Conservation (phyloP, 768 basidiomycete genomes). For the Suillus spraguei region DNA sequence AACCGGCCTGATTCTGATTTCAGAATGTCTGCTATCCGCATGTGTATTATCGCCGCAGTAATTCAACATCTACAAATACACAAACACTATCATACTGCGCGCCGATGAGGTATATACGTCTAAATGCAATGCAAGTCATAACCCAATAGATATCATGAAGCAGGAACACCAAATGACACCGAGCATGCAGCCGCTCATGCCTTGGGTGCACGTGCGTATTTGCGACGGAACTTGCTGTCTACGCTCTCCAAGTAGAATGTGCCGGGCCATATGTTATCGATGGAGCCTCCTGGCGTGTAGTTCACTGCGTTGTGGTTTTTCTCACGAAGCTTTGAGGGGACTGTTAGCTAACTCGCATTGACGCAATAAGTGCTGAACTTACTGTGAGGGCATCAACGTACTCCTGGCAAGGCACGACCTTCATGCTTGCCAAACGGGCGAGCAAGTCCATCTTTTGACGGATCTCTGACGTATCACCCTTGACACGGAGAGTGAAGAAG, state of each 20-base stretch:
- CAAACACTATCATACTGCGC: neutral
- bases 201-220: constrained; percentile 60
- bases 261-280: constrained; percentile 94
- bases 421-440: constrained; percentile 78
- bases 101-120: constrained; percentile 9
- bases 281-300: constrained; percentile 82
- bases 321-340: constrained; percentile 77
- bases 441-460: constrained; percentile 80
- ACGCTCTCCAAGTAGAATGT: constrained; percentile 90
- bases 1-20: neutral
- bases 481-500: constrained; percentile 87
- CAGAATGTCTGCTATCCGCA: neutral
- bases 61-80: neutral
- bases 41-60: constrained; percentile 3
- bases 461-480: constrained; percentile 86
- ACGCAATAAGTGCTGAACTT: constrained; percentile 29
- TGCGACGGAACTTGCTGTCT: constrained; percentile 90
- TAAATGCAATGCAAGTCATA: constrained; percentile 7
- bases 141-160: neutral
- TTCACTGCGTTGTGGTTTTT: constrained; percentile 91
- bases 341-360: neutral
- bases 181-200: constrained; percentile 16
- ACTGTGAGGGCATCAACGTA: constrained; percentile 85
- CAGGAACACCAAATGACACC: neutral
- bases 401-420: constrained; percentile 89